Percentiles rank a stretch among this genome's conserved stretches.
Conservation (phyloP, 805 yeast genomes). For the Allodekkera sacchari region DNA sequence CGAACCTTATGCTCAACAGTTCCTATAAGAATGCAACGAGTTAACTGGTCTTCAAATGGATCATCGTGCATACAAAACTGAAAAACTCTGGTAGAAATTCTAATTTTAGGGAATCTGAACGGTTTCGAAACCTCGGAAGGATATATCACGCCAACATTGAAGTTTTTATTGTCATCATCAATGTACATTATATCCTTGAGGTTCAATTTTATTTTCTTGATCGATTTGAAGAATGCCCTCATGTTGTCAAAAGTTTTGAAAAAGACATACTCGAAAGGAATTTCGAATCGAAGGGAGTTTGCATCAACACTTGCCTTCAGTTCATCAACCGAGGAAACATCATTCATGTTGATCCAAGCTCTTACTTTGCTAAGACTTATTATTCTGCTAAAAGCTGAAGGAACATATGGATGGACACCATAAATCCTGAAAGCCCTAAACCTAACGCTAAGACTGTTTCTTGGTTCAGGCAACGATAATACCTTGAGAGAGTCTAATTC, state of each 20-base stretch:
- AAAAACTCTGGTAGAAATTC: constrained; percentile 46
- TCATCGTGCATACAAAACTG: constrained; percentile 75
- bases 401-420: constrained; percentile 20
- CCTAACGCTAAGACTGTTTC: constrained; percentile 8
- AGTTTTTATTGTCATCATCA: constrained; percentile 18
- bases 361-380: no score
- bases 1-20: constrained; percentile 55
- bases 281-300: constrained; percentile 23
- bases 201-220: constrained; percentile 40
- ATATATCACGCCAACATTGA: constrained; percentile 21
- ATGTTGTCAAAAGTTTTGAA: constrained; percentile 74
- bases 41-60: constrained; percentile 75
- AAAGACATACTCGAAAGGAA: constrained; percentile 73
- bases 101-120: constrained; percentile 45
- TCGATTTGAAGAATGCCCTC: constrained; percentile 63
- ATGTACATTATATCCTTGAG: constrained; percentile 18
- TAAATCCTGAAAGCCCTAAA: constrained; percentile 21
- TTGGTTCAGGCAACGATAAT: constrained; percentile 8
- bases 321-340: constrained; percentile 6
- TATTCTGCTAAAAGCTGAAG: constrained; percentile 20
- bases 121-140: constrained; percentile 31
- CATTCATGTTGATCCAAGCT: constrained; percentile 6
- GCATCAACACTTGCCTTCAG: constrained; percentile 10
- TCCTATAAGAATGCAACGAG: constrained; percentile 59
- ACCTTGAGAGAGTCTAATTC: constrained; percentile 22